Base-by-base conservation (phyloP, 176 grass and related monocot genomes). In the Bromus sterilis region DNA sequence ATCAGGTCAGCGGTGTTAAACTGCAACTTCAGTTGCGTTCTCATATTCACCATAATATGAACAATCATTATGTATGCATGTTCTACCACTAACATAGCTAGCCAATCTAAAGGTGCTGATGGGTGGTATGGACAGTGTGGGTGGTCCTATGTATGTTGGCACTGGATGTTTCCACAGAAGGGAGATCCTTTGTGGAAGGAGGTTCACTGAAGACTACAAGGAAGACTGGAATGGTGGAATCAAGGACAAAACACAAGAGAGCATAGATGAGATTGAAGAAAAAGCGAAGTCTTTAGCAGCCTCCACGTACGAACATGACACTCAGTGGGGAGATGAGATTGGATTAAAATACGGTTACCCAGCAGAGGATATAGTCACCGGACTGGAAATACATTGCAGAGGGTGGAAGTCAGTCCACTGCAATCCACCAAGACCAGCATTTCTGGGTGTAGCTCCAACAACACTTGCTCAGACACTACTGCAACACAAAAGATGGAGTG, bases 401-500 rank as follows among this genome's bases (percentile, higher is more conserved):
- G 94, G 94, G 55, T 97, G 94, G 94, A 20, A 73, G 80, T 94
- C 94, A 13, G 77, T 87, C 31, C 94, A 71, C 51, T 71, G 69
- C 5, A 81, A 87, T 70, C 95, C 88, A 48, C 49, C 63, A 74
- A 90, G 77, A 76, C 73, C 43, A 72, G 92, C 77, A n/a, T 94
- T 94, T 67, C 4, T 98, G 13, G 95, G 95, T 65, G 84, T 98
- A 23, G 80, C 43, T 42, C 90, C 95, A 4, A 13, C 85, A 77
- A 98, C 95, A 35, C 56, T 95, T 24, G 86, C 73, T 49, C 86
- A 93, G 33, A 75, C 85, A 57, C 65, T 95, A 71, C 31, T 98
- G 69, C 95, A 98, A 35, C 88, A 93, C 82, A 93, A 93, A 72
- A 87, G 95, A 86, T 98, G 95, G 95, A 85, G 88, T 3, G 92